phyloP scores from a whole-genome alignment of 768 basidiomycete species.

The Panus rudis region DNA sequence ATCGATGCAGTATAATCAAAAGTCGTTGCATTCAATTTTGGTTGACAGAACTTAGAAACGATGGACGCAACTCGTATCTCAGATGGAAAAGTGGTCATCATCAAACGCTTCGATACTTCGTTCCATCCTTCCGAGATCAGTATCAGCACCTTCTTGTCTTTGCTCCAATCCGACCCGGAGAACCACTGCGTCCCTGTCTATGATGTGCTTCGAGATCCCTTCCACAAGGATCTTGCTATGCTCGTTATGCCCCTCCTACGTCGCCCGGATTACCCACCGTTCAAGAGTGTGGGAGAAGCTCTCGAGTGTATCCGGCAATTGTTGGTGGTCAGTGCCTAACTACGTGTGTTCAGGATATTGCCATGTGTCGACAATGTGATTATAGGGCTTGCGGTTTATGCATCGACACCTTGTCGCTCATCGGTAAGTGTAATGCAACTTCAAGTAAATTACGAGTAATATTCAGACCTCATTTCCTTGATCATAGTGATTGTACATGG shows the following conservation, averaged over 20 bases:
- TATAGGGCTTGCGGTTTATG: slow-evolving; percentile 28
- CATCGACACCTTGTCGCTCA: slow-evolving; percentile 25
- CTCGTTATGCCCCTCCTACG: slow-evolving; percentile 26
- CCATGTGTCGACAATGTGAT: background rate
- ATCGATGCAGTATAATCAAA: background rate
- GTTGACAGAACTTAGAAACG: background rate
- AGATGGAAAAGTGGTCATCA: slow-evolving; percentile 3
- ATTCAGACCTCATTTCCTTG: background rate
- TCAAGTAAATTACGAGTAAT: background rate
- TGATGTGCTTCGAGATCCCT: slow-evolving; percentile 17
- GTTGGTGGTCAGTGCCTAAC: slow-evolving; percentile 19
- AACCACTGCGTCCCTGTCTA: slow-evolving; percentile 27
- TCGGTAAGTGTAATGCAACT: slow-evolving; percentile 12
- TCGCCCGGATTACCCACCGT: slow-evolving; percentile 13
- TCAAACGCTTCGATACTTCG: slow-evolving; percentile 2
- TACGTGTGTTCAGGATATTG: background rate
- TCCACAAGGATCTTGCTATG: slow-evolving; percentile 9
- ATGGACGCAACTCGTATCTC: slow-evolving; percentile 6
- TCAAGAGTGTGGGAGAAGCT: slow-evolving; percentile 26
- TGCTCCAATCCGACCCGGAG: slow-evolving; percentile 13
- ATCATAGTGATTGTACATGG: slow-evolving; percentile 10
- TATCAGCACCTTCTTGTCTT: slow-evolving; percentile 15
- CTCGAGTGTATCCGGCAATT: slow-evolving; percentile 24
- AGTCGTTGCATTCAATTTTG: background rate
- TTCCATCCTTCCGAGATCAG: slow-evolving; percentile 8